Base-by-base conservation (phyloP, 78 protist genomes). In the Chrysochromulina tobinii region DNA sequence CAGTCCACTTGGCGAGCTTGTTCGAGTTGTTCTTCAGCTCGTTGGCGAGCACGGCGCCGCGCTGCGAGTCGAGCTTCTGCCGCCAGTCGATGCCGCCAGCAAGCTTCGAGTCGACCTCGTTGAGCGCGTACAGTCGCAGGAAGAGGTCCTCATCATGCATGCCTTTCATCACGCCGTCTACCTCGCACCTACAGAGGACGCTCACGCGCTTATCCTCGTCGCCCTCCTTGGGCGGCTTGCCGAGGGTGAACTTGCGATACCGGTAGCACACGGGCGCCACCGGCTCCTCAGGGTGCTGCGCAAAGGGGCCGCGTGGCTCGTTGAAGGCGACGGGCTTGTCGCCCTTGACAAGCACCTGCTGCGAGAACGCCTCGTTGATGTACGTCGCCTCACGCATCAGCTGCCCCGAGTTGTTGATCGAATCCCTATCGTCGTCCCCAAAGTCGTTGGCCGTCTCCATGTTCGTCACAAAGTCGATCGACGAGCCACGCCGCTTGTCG, bases 321-420 rank as follows among this genome's bases (percentile, higher is more conserved):
- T 2, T 8, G 61, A 55, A 87, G n/a, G 11, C 0, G 90, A 25
- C 8, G 14, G 68, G 27, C 27, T 14, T 7, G 11, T 77, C 61
- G 7, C 21, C 50, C 9, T 14, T 5, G 6, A 54, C 0, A 18
- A 72, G 81, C 23, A 72, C 81, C 81, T 72, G 97, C 73, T 95
- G 96, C 55, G 87, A 38, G 85, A 94, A 97, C 89, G 61, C 69
- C 25, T 61, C 86, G 90, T 96, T 96, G 54, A 95, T 50, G 61
- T 51, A 67, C 23, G 97, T 92, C 23, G 98, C 98, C 91, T 97
- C 98, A 1, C 25, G n/a, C 38, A 94, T 90, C 9, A 97, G 94
- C 21, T 75, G 55, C 3, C 7, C 20, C 25, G 91, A 85, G 55
- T 89, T 0, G 92, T 97, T 97, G 88, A 75, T 67, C 55, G 79